Evolutionary conservation across 1,284 basidiomycete genomes (phyloP), one percentile per base, ranked within the genome.

Genomic region (Fomes fomentarius): DNA sequence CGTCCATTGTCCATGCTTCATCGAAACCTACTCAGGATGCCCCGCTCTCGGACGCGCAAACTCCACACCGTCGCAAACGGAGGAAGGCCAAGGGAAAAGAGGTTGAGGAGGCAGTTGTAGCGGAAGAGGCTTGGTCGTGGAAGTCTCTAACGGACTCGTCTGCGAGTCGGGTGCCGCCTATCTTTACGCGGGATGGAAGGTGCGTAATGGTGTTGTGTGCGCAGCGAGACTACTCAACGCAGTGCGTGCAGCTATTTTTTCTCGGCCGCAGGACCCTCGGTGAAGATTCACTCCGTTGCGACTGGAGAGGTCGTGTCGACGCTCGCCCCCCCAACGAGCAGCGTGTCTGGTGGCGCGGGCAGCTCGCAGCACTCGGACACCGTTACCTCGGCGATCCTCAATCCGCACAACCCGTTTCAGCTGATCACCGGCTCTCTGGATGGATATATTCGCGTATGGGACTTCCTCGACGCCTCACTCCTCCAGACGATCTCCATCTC

Each of bases 381-480:
- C 21, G 82, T 97, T 63, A 94, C 94, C 6, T 83, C 87, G 30
- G 83, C 91, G 44, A 74, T 89, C 46, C 74, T 98, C 53, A 92
- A 88, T 68, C 94, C 96, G 3, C 81, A 87, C 60, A 98, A 98
- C 72, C 79, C 87, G 15, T 91, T 95, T 57, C 96, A 98, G 70
- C 76, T 98, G 53, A 84, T 98, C 63, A 94, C 94, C 9, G 87
- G 87, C 28, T 93, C 93, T 2, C 70, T 89, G 49, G 91, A 96
- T 64, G 96, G 96, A 11, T 82, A 81, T 24, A 73, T 98, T 61
- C 87, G 93, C 69, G 76, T 96, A 11, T 98, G 96, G 96, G 94
- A 98, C 74, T 96, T 92, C 70, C 76, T 96, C 47, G 95, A 98
- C 60, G 95, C 89, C 1, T 77, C 81, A 3, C 74, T 97, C 14